A percentile compares a stretch with the other conserved stretches of the same genome.
Evolutionary conservation across 306 rosid genomes (phyloP).

Genomic region (Calophaca sinica): DNA sequence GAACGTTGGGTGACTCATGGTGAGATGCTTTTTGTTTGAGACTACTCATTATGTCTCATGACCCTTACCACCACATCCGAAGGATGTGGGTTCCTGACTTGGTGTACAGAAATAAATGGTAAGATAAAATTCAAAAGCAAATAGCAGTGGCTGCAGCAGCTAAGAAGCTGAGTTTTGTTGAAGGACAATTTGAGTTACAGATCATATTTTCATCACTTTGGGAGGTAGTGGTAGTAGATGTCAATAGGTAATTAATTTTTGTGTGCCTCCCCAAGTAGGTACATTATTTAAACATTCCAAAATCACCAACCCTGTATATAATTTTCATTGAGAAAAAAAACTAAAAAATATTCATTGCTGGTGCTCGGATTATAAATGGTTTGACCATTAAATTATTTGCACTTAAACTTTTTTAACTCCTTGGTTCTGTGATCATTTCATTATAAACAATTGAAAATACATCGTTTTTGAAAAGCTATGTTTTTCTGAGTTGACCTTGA

Average conservation of each 20-base stretch:
- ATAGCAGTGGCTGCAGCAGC: constrained; percentile 39
- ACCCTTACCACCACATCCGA: constrained; percentile 54
- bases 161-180: constrained; percentile 48
- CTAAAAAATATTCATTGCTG: constrained; percentile 9
- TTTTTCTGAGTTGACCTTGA: no score
- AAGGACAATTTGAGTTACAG: constrained; percentile 28
- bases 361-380: constrained; percentile 20
- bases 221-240: constrained; percentile 47
- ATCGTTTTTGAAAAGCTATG: no score
- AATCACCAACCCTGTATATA: constrained; percentile 46
- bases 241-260: constrained; percentile 46
- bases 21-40: constrained; percentile 50
- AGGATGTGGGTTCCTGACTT: constrained; percentile 62
- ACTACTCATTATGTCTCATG: constrained; percentile 17
- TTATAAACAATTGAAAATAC: background rate
- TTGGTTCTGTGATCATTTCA: background rate
- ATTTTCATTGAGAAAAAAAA: constrained; percentile 34
- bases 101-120: constrained; percentile 64
- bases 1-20: constrained; percentile 58
- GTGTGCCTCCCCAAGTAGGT: constrained; percentile 31
- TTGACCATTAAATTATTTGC: constrained; percentile 1
- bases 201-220: constrained; percentile 39
- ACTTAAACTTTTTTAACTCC: background rate
- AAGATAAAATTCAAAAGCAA: constrained; percentile 47
- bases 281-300: constrained; percentile 29